phyloP scores from a whole-genome alignment of 305 asterid species.

The Fraxinus baroniana region DNA sequence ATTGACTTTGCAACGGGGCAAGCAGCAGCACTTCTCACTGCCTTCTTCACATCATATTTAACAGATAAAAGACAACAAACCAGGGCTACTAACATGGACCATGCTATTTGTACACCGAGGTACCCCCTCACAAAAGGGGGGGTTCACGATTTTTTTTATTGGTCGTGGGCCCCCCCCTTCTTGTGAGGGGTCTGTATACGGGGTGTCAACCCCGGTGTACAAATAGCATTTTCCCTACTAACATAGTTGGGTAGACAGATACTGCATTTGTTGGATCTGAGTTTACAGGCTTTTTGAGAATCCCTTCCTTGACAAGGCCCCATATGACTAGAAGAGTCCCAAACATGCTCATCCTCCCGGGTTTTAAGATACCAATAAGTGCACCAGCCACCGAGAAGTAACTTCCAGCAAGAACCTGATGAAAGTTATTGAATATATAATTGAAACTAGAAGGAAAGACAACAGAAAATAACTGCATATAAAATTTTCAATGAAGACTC shows the following conservation, averaged over 20 bases:
- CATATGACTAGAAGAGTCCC: slow-evolving; percentile 83
- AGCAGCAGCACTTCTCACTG: slow-evolving; percentile 37
- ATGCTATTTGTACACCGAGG: too few species aligned
- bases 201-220: too few species aligned
- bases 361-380: slow-evolving; percentile 63
- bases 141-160: too few species aligned
- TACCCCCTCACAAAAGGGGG: too few species aligned
- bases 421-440: neutral
- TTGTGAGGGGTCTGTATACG: too few species aligned
- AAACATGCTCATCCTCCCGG: slow-evolving; percentile 96
- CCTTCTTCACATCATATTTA: slow-evolving; percentile 51
- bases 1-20: slow-evolving; percentile 17
- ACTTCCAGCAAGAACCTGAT: slow-evolving; percentile 95
- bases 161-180: too few species aligned
- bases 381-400: slow-evolving; percentile 91
- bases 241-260: slow-evolving; percentile 83
- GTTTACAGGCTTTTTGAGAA: slow-evolving; percentile 56
- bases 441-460: neutral
- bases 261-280: slow-evolving; percentile 57
- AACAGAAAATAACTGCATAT: neutral
- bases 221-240: slow-evolving; percentile 32
- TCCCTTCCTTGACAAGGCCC: slow-evolving; percentile 94
- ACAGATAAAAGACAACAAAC: slow-evolving; percentile 75
- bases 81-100: slow-evolving; percentile 71
- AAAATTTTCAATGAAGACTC: neutral